These are phyloP conservation scores for Camelina neglecta DNA, from an alignment of 345 rosid species.

Conservation along the genomic window DNA sequence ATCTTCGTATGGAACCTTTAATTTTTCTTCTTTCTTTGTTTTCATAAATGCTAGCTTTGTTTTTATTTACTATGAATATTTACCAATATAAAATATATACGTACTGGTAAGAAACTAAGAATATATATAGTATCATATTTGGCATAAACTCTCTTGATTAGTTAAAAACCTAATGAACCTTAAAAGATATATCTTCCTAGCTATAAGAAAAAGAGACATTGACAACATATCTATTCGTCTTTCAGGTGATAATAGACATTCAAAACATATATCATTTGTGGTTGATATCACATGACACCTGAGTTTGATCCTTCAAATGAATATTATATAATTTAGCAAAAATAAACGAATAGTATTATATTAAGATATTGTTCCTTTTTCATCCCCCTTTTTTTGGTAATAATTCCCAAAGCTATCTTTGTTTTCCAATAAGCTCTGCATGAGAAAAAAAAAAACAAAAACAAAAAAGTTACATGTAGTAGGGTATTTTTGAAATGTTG, in stretches of 20 bases:
- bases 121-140: background rate
- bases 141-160: slow-evolving; percentile 16
- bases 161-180: background rate
- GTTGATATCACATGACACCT: slow-evolving; percentile 1
- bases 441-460: background rate
- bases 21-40: background rate
- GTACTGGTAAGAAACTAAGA: background rate
- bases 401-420: background rate
- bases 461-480: background rate
- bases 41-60: too few species aligned
- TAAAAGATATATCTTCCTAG: background rate
- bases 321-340: background rate
- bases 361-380: background rate
- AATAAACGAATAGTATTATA: too few species aligned
- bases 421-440: background rate
- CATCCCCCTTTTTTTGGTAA: background rate
- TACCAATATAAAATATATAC: background rate
- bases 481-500: background rate
- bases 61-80: background rate
- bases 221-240: slow-evolving; percentile 4
- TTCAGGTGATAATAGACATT: background rate
- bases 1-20: background rate
- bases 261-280: background rate
- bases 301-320: background rate
- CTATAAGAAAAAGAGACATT: slow-evolving; percentile 2